Evolutionary conservation across 306 rosid species (phyloP), one percentile per base, ranked within the genome.

Genomic region (Trifolium repens): DNA sequence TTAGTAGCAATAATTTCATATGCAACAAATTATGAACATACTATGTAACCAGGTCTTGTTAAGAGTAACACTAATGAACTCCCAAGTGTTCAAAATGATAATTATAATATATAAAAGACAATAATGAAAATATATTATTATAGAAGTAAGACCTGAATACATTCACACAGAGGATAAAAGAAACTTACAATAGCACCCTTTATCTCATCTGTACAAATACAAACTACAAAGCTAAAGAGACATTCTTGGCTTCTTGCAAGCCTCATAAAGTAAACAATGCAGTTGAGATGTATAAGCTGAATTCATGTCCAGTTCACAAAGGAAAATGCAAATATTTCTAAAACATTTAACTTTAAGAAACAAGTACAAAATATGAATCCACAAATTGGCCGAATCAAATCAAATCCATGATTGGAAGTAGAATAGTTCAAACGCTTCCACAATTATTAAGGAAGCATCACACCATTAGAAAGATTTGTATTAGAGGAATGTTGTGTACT

Each of bases 371-470:
- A 70, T 53, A 57, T 58, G 58, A 52, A 76, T 83, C 82, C 77
- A 72, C 40, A 71, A 65, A 71, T 17, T 15, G 66, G 50, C 70
- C 67, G 47, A 60, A 30, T 39, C 72, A 37, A 49, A 22, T 9
- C 19, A 76, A 71, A 53, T 68, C 71, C 67, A 77, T 22, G 58
- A 50, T 4, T 72, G 19, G 12, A 44, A 66, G 17, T 34, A 66
- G 26, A 79, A 78, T 8, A 17, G 22, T 72, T 42, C 63, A 12
- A 54, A 53, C 75, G n/a, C 27, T 64, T 47, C 71, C 35, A 22
- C 67, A 75, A 71, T 72, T 82, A 75, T 81, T 76, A 34, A 40
- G 8, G 42, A 67, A 47, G 11, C 19, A 66, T 24, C 72, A 17
- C 19, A 62, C 59, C 73, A 78, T 30, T 55, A 82, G 53, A 80